Conservation (phyloP, 805 yeast genomes). For the Danielia oregonensis region DNA sequence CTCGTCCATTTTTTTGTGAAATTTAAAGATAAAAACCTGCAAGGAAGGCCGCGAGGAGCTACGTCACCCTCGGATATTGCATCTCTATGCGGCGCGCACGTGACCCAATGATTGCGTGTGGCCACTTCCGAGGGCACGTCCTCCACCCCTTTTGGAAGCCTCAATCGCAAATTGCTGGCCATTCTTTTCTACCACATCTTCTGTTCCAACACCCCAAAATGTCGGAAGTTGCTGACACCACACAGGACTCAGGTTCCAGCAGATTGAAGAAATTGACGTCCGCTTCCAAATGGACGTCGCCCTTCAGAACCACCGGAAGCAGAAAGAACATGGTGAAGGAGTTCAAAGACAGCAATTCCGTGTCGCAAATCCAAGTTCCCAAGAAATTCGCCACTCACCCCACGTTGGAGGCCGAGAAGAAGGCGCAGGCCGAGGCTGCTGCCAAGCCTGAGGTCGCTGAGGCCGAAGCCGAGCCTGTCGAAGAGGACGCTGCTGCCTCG, state of each 20-base stretch:
- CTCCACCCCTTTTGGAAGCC: slow-evolving; percentile 3
- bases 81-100: too few species aligned
- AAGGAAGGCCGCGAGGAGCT: slow-evolving; percentile 2
- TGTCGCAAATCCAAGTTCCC: slow-evolving; percentile 34
- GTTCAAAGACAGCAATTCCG: slow-evolving; percentile 31
- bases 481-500: not conserved
- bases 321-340: slow-evolving; percentile 32
- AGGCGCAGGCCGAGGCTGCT: slow-evolving; percentile 4
- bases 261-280: slow-evolving; percentile 19
- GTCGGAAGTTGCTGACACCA: not conserved
- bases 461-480: slow-evolving; percentile 2
- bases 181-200: too few species aligned
- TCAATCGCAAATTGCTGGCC: not conserved
- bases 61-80: not conserved
- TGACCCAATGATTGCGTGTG: too few species aligned
- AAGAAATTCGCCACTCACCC: slow-evolving; percentile 39
- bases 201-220: too few species aligned
- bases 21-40: too few species aligned
- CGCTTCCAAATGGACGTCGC: slow-evolving; percentile 38
- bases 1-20: slow-evolving; percentile 60
- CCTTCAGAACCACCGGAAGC: slow-evolving; percentile 29
- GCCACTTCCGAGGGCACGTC: slow-evolving; percentile 3
- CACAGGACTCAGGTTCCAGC: slow-evolving; percentile 2
- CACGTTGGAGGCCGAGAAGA: slow-evolving; percentile 28
- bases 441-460: slow-evolving; percentile 7